Evolutionary conservation across 1,284 basidiomycete species (phyloP).

Genomic region (Xanthoconium separans): DNA sequence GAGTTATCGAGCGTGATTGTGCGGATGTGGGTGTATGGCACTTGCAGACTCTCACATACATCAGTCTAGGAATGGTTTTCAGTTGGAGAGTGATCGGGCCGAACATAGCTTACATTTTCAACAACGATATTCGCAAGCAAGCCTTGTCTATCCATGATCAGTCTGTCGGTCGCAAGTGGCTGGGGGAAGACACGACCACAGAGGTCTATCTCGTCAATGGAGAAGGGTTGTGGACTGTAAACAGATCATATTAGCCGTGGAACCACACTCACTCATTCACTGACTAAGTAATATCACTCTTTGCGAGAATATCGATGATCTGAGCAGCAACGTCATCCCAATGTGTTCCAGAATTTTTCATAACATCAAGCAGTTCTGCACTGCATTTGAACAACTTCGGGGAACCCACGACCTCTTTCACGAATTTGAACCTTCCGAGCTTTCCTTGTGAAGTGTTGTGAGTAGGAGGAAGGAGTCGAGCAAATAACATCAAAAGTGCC

Average conservation of each 20-base stretch:
- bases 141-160: constrained; percentile 52
- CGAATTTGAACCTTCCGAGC: constrained; percentile 43
- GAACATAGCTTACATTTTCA: constrained; percentile 20
- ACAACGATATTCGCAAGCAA: constrained; percentile 49
- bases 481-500: constrained; percentile 54
- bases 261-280: constrained; percentile 19
- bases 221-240: constrained; percentile 60
- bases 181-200: constrained; percentile 36
- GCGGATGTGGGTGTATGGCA: constrained; percentile 44
- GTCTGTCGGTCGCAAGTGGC: constrained; percentile 38
- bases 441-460: constrained; percentile 35
- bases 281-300: constrained; percentile 48
- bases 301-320: constrained; percentile 49
- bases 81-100: constrained; percentile 16
- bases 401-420: constrained; percentile 49
- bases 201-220: constrained; percentile 40
- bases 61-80: constrained; percentile 34
- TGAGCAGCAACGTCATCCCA: constrained; percentile 54
- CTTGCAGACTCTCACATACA: constrained; percentile 41
- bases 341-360: constrained; percentile 42
- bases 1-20: constrained; percentile 40
- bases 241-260: constrained; percentile 4
- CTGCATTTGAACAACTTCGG: constrained; percentile 34
- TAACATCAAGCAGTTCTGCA: constrained; percentile 39
- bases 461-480: constrained; percentile 50